Percentiles rank a stretch among this genome's conserved stretches.
phyloP scores from a whole-genome alignment of 2,329 filamentous ascomycete genomes.

The Fusarium aywerte region DNA sequence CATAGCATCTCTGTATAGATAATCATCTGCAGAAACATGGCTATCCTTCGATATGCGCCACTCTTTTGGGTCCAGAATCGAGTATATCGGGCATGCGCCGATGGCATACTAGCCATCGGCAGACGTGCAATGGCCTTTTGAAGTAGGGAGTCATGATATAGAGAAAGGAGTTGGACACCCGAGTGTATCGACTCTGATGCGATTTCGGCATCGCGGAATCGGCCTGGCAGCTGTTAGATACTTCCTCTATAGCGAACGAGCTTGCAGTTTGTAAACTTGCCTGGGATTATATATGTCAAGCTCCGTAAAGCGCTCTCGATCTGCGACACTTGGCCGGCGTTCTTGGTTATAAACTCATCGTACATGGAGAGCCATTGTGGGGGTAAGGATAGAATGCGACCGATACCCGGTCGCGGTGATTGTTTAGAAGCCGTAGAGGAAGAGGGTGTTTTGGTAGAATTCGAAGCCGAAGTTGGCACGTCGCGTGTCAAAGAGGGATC shows the following conservation, averaged over 20 bases:
- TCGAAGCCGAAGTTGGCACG: conserved; percentile 34
- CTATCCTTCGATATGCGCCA: conserved; percentile 81
- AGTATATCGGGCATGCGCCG: conserved; percentile 73
- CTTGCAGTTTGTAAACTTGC: conserved; percentile 52
- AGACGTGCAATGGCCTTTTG: conserved; percentile 70
- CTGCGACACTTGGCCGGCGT: conserved; percentile 91
- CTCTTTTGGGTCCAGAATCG: conserved; percentile 72
- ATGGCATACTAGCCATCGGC: conserved; percentile 64
- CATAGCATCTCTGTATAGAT: conserved; percentile 96
- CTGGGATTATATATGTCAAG: conserved; percentile 94
- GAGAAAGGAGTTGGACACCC: conserved; percentile 85
- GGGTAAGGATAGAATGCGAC: conserved; percentile 64
- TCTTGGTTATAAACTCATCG: conserved; percentile 92
- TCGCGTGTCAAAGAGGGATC: conserved; percentile 40
- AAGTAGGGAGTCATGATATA: conserved; percentile 93
- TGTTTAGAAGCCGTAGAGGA: conserved; percentile 21
- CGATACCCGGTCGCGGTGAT: conserved; percentile 42
- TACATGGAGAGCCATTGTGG: conserved; percentile 77
- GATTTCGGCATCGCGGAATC: conserved; percentile 91
- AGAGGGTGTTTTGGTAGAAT: conserved; percentile 25
- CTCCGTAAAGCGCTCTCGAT: conserved; percentile 94
- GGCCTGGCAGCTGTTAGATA: conserved; percentile 61
- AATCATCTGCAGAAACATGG: conserved; percentile 85
- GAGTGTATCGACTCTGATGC: conserved; percentile 93
- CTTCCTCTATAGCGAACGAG: neutral